Evolutionary conservation across 257 asterid genomes (phyloP).

Genomic region (Solanum chiquidenum): DNA sequence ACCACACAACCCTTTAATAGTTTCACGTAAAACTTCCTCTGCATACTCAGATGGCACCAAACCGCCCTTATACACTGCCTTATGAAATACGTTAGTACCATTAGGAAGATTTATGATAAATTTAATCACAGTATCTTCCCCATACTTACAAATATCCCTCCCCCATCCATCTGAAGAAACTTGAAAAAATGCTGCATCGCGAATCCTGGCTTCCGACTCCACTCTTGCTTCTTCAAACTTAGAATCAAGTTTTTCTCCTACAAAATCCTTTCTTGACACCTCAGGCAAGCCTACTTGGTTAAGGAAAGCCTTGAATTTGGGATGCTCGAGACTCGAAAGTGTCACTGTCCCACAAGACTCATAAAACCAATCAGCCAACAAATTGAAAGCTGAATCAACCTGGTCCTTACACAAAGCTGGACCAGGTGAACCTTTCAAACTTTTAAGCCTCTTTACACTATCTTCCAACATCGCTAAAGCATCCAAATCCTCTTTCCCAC

Average conservation of each 20-base stretch:
- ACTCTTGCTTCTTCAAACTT: slow-evolving; percentile 55
- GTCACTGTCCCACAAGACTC: slow-evolving; percentile 60
- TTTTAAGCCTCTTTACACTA: slow-evolving; percentile 72
- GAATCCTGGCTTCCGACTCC: slow-evolving; percentile 49
- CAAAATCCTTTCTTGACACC: slow-evolving; percentile 38
- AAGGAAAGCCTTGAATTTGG: slow-evolving; percentile 67
- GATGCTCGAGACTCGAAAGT: slow-evolving; percentile 66
- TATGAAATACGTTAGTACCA: slow-evolving; percentile 58
- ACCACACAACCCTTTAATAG: slow-evolving; percentile 38
- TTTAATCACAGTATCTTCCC: slow-evolving; percentile 38
- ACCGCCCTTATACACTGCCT: slow-evolving; percentile 34
- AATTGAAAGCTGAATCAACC: slow-evolving; percentile 42
- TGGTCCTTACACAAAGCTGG: slow-evolving; percentile 48
- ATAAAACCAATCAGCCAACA: slow-evolving; percentile 71
- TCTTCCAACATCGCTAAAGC: slow-evolving; percentile 77
- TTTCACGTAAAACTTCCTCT: slow-evolving; percentile 66
- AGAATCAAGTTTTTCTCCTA: slow-evolving; percentile 48
- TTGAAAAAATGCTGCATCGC: slow-evolving; percentile 73
- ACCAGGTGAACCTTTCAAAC: slow-evolving; percentile 42
- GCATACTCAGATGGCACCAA: slow-evolving; percentile 50
- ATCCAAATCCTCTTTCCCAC: slow-evolving; percentile 75
- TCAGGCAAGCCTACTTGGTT: slow-evolving; percentile 65
- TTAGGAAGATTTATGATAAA: slow-evolving; percentile 67
- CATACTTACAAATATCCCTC: slow-evolving; percentile 17
- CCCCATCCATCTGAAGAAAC: slow-evolving; percentile 71